A percentile compares a stretch with the other conserved stretches of the same genome.
phyloP scores from a whole-genome alignment of 345 rosid genomes.

The Euclidium syriacum region DNA sequence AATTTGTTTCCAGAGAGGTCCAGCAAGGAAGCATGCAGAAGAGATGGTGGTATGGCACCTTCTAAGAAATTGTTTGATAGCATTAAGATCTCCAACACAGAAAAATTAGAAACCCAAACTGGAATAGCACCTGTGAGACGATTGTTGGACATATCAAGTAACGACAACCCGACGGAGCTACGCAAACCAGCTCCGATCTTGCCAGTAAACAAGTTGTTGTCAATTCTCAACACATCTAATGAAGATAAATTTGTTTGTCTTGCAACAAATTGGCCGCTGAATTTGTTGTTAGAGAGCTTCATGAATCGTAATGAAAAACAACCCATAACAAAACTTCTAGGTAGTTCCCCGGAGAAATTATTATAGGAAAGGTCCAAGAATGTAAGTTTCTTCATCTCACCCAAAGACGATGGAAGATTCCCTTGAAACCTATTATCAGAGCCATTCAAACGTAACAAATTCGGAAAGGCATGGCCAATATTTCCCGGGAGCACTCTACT shows the following conservation, averaged over 20 bases:
- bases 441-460: not conserved
- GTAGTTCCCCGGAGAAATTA: constrained; percentile 8
- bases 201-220: constrained; percentile 1
- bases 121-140: not conserved
- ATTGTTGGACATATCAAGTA: not conserved
- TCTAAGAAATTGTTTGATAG: not conserved
- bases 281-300: constrained; percentile 7
- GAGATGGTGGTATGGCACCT: not conserved
- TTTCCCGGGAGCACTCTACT: not conserved
- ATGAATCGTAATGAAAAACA: not conserved
- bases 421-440: constrained; percentile 1
- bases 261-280: not conserved
- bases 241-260: not conserved
- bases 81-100: not conserved
- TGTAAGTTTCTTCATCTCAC: not conserved
- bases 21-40: not conserved
- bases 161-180: not conserved
- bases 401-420: constrained; percentile 1
- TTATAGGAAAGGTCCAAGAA: constrained; percentile 7
- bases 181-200: not conserved
- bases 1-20: not conserved
- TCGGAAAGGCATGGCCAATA: not conserved
- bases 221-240: not conserved
- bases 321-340: not conserved
- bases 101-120: not conserved